Conservation (phyloP, 768 basidiomycete genomes). For the Rhodocollybia butyracea region DNA sequence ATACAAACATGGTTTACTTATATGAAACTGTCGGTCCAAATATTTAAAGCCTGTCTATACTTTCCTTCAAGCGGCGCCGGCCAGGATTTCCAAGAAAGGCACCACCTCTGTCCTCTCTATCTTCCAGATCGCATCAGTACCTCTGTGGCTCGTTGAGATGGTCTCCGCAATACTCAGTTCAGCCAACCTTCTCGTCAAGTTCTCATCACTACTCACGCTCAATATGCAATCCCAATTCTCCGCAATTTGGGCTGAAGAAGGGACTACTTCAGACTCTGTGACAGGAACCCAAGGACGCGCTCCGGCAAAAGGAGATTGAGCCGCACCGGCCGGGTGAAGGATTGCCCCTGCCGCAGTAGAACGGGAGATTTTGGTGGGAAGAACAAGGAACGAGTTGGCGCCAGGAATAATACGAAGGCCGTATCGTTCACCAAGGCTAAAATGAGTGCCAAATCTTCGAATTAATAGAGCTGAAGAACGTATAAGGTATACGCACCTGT, state of each 20-base stretch:
- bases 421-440: constrained; percentile 76
- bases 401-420: constrained; percentile 83
- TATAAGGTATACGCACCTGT: constrained; percentile 42
- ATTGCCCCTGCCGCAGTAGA: constrained; percentile 84
- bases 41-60: too few species aligned
- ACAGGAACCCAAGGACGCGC: constrained; percentile 34
- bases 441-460: not conserved
- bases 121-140: constrained; percentile 80
- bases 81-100: constrained; percentile 9
- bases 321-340: constrained; percentile 59
- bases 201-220: constrained; percentile 74
- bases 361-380: constrained; percentile 80
- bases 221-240: constrained; percentile 57
- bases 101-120: constrained; percentile 33
- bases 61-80: not conserved
- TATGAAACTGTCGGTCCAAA: too few species aligned
- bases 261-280: not conserved
- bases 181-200: constrained; percentile 69
- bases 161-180: constrained; percentile 74
- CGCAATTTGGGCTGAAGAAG: constrained; percentile 5
- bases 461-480: not conserved
- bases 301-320: constrained; percentile 32
- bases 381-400: constrained; percentile 73
- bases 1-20: too few species aligned
- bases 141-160: constrained; percentile 63